A percentile compares a stretch with the other conserved stretches of the same genome.
phyloP scores from a whole-genome alignment of 768 basidiomycete genomes.

The Naganishia vaughanmartiniae region DNA sequence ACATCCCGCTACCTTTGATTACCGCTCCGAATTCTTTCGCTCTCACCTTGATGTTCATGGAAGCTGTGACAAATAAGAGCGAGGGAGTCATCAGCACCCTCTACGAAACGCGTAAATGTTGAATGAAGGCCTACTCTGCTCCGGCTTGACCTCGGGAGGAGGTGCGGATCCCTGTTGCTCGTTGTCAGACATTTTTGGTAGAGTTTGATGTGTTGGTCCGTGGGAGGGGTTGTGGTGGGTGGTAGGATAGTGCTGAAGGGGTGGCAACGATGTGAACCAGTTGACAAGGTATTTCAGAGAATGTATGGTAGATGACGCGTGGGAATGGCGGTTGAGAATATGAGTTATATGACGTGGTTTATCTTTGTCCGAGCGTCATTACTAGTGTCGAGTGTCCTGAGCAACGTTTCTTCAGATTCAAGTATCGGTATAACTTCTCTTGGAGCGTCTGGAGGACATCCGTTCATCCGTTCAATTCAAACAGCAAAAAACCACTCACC shows the following conservation, averaged over 20 bases:
- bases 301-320: not conserved
- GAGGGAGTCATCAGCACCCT: not conserved
- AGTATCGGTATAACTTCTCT: no score
- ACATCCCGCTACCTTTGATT: not conserved
- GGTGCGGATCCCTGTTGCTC: conserved; percentile 26
- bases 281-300: not conserved
- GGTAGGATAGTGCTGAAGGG: not conserved
- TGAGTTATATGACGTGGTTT: no score
- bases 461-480: not conserved
- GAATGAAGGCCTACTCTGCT: conserved; percentile 20
- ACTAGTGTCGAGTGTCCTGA: no score
- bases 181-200: conserved; percentile 22
- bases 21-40: not conserved
- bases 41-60: conserved; percentile 33
- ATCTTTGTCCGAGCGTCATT: no score
- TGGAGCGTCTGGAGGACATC: no score
- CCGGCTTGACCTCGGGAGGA: conserved; percentile 31
- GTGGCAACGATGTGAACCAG: not conserved
- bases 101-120: not conserved
- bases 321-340: not conserved
- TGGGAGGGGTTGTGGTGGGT: not conserved
- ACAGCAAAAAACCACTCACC: not conserved
- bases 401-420: no score
- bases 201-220: not conserved
- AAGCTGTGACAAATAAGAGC: conserved; percentile 8